Evolutionary conservation across 2,329 filamentous ascomycete genomes (phyloP).

Genomic region (Stagonosporopsis chrysanthemi): DNA sequence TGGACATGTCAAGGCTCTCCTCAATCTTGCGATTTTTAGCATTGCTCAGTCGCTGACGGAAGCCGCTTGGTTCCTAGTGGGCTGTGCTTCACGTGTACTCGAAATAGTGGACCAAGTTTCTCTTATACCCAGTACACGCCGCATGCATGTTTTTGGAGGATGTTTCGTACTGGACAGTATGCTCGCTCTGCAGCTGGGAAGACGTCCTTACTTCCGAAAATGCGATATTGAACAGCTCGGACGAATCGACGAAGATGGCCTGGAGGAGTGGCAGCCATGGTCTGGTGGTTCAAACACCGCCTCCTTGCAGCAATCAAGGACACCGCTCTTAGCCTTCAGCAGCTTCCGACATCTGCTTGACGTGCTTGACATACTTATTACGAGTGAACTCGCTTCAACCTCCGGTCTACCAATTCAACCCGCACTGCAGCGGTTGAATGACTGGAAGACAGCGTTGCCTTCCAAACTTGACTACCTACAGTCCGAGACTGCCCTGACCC

Average conservation of each 20-base stretch:
- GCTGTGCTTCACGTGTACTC: slow-evolving; percentile 66
- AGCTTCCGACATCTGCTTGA: slow-evolving; percentile 61
- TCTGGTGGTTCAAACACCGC: slow-evolving; percentile 57
- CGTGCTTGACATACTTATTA: slow-evolving; percentile 35
- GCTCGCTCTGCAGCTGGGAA: slow-evolving; percentile 61
- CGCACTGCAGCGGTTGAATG: slow-evolving; percentile 46
- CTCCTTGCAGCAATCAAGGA: slow-evolving; percentile 27
- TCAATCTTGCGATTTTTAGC: slow-evolving; percentile 66
- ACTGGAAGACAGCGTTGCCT: slow-evolving; percentile 46
- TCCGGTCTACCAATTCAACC: slow-evolving; percentile 39
- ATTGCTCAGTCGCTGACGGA: slow-evolving; percentile 65
- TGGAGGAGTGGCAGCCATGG: slow-evolving; percentile 81
- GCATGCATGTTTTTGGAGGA: slow-evolving; percentile 59
- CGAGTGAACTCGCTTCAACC: slow-evolving; percentile 20
- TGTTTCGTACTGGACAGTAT: slow-evolving; percentile 70
- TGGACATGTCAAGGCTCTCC: slow-evolving; percentile 53
- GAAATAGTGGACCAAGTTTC: slow-evolving; percentile 52
- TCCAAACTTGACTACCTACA: slow-evolving; percentile 33
- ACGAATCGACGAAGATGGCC: slow-evolving; percentile 67
- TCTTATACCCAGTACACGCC: slow-evolving; percentile 35
- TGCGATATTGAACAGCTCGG: slow-evolving; percentile 59
- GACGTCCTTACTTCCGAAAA: slow-evolving; percentile 58
- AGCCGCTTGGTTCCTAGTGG: slow-evolving; percentile 70
- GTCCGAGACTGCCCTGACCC: slow-evolving; percentile 19
- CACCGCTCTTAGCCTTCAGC: slow-evolving; percentile 56